Conservation (phyloP, 2,329 filamentous ascomycete genomes). For the Xylaria sp. region DNA sequence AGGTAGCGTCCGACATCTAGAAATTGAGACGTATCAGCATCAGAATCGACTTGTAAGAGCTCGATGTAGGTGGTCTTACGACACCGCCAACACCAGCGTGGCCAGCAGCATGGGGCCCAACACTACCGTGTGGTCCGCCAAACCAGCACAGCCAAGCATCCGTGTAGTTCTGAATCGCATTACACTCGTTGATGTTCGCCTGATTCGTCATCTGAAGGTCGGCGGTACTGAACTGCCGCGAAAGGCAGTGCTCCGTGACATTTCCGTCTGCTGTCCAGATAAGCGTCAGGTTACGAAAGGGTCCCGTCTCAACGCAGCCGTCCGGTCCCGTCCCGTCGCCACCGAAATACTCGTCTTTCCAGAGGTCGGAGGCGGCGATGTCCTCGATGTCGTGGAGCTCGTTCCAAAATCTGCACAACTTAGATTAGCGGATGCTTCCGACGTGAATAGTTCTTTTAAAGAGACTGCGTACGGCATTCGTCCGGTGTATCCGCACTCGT, state of each 20-base stretch:
- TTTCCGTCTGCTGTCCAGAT: slow-evolving; percentile 6
- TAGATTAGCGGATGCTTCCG: not conserved
- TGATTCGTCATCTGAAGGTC: slow-evolving; percentile 25
- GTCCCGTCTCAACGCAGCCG: slow-evolving; percentile 25
- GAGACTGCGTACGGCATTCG: slow-evolving; percentile 30
- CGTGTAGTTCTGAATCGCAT: slow-evolving; percentile 16
- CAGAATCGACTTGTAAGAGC: not conserved
- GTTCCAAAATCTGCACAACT: slow-evolving; percentile 18
- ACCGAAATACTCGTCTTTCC: slow-evolving; percentile 24
- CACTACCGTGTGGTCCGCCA: slow-evolving; percentile 17
- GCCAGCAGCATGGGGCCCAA: slow-evolving; percentile 22
- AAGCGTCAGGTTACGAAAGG: slow-evolving; percentile 23
- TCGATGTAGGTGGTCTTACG: slow-evolving; percentile 4
- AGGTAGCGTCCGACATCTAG: slow-evolving; percentile 37
- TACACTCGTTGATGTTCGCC: slow-evolving; percentile 25
- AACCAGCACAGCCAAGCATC: slow-evolving; percentile 31
- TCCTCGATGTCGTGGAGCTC: slow-evolving; percentile 23
- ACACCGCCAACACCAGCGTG: slow-evolving; percentile 29
- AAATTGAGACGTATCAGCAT: not conserved
- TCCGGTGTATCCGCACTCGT: slow-evolving; percentile 38
- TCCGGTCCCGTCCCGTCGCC: slow-evolving; percentile 24
- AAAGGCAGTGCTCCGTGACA: slow-evolving; percentile 22
- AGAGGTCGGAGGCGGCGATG: slow-evolving; percentile 17
- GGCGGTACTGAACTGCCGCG: slow-evolving; percentile 13
- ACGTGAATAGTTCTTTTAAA: not conserved